Evolutionary conservation across 345 rosid species (phyloP).

Genomic region (Bruguiera parviflora): DNA sequence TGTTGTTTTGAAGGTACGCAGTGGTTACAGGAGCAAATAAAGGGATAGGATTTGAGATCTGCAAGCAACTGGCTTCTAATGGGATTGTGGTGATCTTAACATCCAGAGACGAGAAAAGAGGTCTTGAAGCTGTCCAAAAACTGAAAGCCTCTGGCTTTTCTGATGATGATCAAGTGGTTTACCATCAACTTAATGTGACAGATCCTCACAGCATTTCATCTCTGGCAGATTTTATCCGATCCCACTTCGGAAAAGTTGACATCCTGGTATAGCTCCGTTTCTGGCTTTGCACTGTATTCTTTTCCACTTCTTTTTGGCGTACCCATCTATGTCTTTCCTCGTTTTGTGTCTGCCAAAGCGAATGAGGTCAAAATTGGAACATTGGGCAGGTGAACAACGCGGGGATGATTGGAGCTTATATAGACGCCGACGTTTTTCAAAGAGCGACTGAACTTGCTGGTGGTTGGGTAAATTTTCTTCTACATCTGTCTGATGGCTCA

Average conservation of each 20-base stretch:
- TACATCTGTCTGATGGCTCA: no score
- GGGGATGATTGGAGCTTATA: conserved; percentile 19
- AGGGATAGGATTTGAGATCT: conserved; percentile 38
- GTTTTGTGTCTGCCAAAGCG: not conserved
- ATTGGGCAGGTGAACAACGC: conserved; percentile 47
- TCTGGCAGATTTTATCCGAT: conserved; percentile 4
- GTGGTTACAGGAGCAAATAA: conserved; percentile 37
- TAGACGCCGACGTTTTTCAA: conserved; percentile 18
- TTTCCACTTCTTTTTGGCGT: not conserved
- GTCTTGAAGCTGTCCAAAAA: conserved; percentile 19
- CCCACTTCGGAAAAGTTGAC: conserved; percentile 20
- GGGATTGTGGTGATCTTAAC: conserved; percentile 1
- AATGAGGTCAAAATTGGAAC: not conserved
- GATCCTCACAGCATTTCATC: conserved; percentile 7
- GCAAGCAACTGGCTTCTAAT: conserved; percentile 11
- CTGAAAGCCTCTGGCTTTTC: conserved; percentile 15
- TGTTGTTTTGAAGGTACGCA: conserved; percentile 25
- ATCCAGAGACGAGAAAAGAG: conserved; percentile 14
- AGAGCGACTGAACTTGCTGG: conserved; percentile 12
- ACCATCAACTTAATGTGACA: conserved; percentile 14
- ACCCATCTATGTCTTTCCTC: not conserved
- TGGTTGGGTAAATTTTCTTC: conserved; percentile 5
- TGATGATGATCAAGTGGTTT: conserved; percentile 6
- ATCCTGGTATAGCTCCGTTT: conserved; percentile 1
- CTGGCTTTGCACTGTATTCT: not conserved